Conservation (phyloP, 345 rosid genomes). For the Linum usitatissimum region DNA sequence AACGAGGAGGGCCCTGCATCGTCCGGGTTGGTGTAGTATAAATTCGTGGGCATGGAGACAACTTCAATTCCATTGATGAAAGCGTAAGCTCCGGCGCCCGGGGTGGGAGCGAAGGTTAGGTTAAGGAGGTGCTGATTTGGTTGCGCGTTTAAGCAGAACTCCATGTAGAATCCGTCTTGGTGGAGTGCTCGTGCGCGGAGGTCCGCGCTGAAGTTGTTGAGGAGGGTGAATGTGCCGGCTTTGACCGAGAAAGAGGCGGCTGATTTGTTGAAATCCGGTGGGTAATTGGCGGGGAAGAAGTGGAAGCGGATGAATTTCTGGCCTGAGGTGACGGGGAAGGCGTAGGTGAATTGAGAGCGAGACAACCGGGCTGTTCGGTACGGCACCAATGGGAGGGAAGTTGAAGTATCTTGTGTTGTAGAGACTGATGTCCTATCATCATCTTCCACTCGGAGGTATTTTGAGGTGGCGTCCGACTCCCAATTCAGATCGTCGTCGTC, state of each 20-base stretch:
- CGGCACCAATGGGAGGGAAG: not conserved
- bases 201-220: conserved; percentile 21
- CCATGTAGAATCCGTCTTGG: conserved; percentile 4
- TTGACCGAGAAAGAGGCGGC: conserved; percentile 17
- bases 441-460: not conserved
- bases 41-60: not conserved
- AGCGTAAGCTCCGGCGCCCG: not conserved
- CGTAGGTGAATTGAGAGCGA: conserved; percentile 19
- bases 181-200: not conserved
- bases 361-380: conserved; percentile 18
- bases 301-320: no score
- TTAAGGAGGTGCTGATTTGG: not conserved
- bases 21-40: not conserved
- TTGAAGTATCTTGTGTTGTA: not conserved
- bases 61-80: conserved; percentile 3
- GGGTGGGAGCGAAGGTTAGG: not conserved
- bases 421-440: not conserved
- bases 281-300: no score
- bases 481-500: no score
- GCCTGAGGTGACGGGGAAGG: conserved; percentile 15
- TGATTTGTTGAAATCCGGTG: no score
- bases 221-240: conserved; percentile 13
- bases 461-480: not conserved
- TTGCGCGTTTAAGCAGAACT: not conserved
- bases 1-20: no score